Base-by-base conservation (phyloP, 2,329 filamentous ascomycete genomes). In the Aspergillus sp. region DNA sequence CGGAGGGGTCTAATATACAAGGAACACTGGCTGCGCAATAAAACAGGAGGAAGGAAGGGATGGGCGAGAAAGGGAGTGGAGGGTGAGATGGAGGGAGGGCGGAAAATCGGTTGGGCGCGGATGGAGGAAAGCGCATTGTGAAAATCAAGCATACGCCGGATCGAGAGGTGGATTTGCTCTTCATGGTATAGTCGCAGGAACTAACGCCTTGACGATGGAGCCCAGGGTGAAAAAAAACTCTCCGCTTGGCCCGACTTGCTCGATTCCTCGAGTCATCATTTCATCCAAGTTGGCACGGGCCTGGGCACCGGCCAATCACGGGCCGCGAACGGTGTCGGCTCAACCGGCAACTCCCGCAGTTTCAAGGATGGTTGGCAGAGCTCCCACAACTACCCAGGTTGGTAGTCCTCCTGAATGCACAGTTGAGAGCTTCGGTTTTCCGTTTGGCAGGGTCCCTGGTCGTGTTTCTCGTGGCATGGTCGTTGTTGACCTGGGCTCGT, bases 71-170 rank as follows among this genome's bases (percentile, higher is more conserved):
- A 26, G 13, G 43, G 34, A 48, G 41, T 55, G 42, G 38, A 41
- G 50, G 45, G 26, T 9, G 12, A 47, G 22, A 47, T 45, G 54
- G 24, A 48, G 39, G 42, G 36, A 34, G 41, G 26, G 12, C 54
- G 36, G 48, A 48, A 54, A 47, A 49, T 44, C 57, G 61, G 57
- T 59, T 62, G 45, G 55, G 59, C 59, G 57, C 55, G 61, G 61
- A 63, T 58, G 34, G 50, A 53, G 50, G 51, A 44, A 55, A 53
- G 52, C 30, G 43, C 58, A 51, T 38, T 22, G 39, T 44, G 49
- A 53, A 53, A 53, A 53, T 53, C 50, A 53, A 53, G 56, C 53
- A 53, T 43, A 38, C 49, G 43, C 24, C 48, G n/a, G 43, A 48
- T 48, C 30, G 44, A 30, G 44, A 12, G 44, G 34, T 24, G 13